phyloP scores from a whole-genome alignment of 495 filamentous ascomycete species.

The Lophiotrema nucula region DNA sequence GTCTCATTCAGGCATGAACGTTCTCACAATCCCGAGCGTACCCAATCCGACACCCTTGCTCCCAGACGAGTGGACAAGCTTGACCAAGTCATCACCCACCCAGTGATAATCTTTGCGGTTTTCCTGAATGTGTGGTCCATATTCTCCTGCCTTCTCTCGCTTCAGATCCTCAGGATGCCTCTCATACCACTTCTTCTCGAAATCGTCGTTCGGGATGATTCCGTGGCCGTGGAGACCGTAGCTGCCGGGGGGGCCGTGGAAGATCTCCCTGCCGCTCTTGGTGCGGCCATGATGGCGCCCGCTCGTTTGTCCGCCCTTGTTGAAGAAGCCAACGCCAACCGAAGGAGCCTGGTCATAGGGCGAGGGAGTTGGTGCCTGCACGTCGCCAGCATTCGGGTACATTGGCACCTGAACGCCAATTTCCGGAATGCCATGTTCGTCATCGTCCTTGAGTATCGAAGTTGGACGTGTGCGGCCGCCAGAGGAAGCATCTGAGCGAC shows the following conservation, averaged over 20 bases:
- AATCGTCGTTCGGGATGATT: conserved; percentile 59
- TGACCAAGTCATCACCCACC: conserved; percentile 89
- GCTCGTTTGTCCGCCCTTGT: conserved; percentile 47
- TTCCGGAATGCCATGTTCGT: conserved; percentile 84
- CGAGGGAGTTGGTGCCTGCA: conserved; percentile 89
- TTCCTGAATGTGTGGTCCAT: conserved; percentile 61
- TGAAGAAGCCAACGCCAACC: conserved; percentile 57
- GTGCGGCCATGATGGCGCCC: conserved; percentile 65
- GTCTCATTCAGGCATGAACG: conserved; percentile 22
- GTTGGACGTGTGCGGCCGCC: conserved; percentile 48
- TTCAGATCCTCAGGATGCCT: conserved; percentile 79
- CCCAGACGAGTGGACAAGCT: conserved; percentile 74
- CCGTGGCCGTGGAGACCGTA: conserved; percentile 89
- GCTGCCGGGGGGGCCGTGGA: conserved; percentile 66
- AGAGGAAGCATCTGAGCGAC: conserved; percentile 51
- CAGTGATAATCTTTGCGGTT: conserved; percentile 77
- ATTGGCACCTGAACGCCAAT: conserved; percentile 90
- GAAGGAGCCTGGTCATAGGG: conserved; percentile 56
- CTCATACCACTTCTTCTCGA: conserved; percentile 83
- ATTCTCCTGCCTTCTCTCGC: conserved; percentile 70
- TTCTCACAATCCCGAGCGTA: conserved; percentile 22
- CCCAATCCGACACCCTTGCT: conserved; percentile 62
- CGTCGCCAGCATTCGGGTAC: conserved; percentile 90
- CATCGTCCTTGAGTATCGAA: conserved; percentile 53
- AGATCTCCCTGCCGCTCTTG: conserved; percentile 58